Conservation (phyloP, 2,329 filamentous ascomycete species). For the Penicillium sp. region DNA sequence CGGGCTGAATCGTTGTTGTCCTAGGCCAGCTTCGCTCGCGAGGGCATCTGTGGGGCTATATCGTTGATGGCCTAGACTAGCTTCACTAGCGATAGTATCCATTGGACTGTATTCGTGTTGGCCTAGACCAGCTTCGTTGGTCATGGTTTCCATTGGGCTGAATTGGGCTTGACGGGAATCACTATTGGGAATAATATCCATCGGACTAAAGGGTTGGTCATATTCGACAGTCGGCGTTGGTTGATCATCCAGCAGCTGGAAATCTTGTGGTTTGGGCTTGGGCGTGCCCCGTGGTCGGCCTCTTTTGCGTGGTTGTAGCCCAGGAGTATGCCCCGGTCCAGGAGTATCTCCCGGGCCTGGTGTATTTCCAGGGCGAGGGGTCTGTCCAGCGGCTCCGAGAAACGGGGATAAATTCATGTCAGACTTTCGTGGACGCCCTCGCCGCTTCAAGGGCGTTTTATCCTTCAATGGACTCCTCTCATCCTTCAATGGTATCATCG, state of each 20-base stretch:
- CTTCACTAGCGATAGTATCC: conserved; percentile 7
- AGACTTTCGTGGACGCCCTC: conserved; percentile 46
- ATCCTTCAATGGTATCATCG: conserved; percentile 44
- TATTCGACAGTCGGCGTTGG: conserved; percentile 12
- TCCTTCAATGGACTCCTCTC: conserved; percentile 29
- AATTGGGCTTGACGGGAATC: conserved; percentile 19
- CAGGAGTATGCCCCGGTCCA: conserved; percentile 28
- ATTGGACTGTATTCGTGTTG: conserved; percentile 15
- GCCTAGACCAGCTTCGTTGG: conserved; percentile 15
- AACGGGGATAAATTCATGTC: conserved; percentile 38
- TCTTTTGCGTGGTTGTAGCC: conserved; percentile 31
- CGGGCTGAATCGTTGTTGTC: conserved; percentile 13
- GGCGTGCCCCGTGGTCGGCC: conserved; percentile 38
- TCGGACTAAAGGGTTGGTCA: conserved; percentile 18
- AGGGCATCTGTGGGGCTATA: background rate
- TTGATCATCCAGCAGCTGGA: conserved; percentile 19
- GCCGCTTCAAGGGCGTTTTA: conserved; percentile 41
- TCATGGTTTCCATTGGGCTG: conserved; percentile 11
- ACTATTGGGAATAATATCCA: conserved; percentile 30
- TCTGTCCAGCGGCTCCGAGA: conserved; percentile 30
- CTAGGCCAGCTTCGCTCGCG: conserved; percentile 11
- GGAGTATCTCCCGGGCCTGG: conserved; percentile 31
- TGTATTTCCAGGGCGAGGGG: conserved; percentile 19
- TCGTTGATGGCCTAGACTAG: background rate
- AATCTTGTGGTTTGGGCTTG: conserved; percentile 14